A percentile compares a stretch with the other conserved stretches of the same genome.
phyloP scores from a whole-genome alignment of 345 rosid genomes.

The Erucastrum elatum region DNA sequence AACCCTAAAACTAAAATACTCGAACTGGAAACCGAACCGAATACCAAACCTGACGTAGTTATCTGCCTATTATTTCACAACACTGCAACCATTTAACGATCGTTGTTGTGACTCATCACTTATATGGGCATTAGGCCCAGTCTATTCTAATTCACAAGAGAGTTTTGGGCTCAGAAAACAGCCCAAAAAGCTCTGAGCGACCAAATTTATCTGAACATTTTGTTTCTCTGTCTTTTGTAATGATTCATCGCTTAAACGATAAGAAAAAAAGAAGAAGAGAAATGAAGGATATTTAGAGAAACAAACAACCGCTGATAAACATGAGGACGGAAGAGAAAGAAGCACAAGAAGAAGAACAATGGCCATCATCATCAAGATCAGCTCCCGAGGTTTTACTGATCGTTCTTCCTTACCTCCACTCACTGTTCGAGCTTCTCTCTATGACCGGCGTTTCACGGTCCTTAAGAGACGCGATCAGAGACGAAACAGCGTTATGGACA shows the following conservation, averaged over 20 bases:
- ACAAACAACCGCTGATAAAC: not conserved
- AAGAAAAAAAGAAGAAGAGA: not conserved
- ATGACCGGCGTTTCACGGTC: slow-evolving; percentile 50
- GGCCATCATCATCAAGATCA: slow-evolving; percentile 29
- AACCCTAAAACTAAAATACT: too few relatives aligned
- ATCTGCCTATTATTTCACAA: too few relatives aligned
- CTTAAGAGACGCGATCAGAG: slow-evolving; percentile 51
- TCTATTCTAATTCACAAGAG: not conserved
- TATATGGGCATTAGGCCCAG: slow-evolving; percentile 11
- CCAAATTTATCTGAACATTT: not conserved
- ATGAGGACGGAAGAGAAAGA: not conserved
- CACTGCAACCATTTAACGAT: too few relatives aligned
- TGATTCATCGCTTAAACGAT: slow-evolving; percentile 23
- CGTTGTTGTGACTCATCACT: not conserved
- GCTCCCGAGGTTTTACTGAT: slow-evolving; percentile 61
- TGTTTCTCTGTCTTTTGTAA: not conserved
- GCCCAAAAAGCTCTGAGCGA: not conserved
- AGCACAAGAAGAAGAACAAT: slow-evolving; percentile 32
- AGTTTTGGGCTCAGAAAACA: not conserved
- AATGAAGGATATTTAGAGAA: not conserved
- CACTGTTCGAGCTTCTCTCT: slow-evolving; percentile 56
- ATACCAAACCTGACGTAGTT: too few relatives aligned
- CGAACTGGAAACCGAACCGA: too few relatives aligned
- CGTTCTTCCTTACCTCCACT: slow-evolving; percentile 62
- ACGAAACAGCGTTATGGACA: slow-evolving; percentile 58